Percentiles rank a stretch among this genome's conserved stretches.
Conservation (phyloP, 1,139 yeast species). For the Pichia cactophila region DNA sequence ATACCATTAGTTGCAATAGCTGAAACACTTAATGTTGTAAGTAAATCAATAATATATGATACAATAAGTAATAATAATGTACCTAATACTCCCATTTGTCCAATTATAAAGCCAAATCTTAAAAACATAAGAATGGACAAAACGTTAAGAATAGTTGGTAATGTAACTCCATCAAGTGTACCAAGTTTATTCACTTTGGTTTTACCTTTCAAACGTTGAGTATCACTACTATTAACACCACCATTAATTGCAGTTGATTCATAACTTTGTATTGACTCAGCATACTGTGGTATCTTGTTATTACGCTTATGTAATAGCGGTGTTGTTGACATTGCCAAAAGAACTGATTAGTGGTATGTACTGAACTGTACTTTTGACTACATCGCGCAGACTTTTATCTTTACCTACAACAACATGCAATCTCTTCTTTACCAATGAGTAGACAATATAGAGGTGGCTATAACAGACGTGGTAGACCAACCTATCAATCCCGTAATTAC, state of each 20-base stretch:
- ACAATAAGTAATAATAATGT: conserved; percentile 47
- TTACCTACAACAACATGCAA: too few relatives aligned
- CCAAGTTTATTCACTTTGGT: conserved; percentile 39
- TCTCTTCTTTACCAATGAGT: neutral
- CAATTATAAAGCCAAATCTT: conserved; percentile 71
- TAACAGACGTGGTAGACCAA: neutral
- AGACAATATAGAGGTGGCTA: conserved; percentile 4
- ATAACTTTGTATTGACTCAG: conserved; percentile 6
- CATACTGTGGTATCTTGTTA: neutral
- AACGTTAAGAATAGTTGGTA: conserved; percentile 70
- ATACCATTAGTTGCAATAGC: conserved; percentile 82
- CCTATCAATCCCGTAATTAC: neutral
- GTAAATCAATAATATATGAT: conserved; percentile 57
- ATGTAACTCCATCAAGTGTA: conserved; percentile 71
- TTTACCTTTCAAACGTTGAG: neutral
- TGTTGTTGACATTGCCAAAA: conserved; percentile 4
- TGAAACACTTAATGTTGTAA: conserved; percentile 66
- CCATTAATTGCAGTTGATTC: conserved; percentile 2
- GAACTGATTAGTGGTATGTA: neutral
- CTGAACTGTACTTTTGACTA: too few relatives aligned
- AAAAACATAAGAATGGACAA: conserved; percentile 75
- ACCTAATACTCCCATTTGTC: conserved; percentile 70
- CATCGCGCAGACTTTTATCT: too few relatives aligned
- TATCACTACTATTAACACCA: neutral
- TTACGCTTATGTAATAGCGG: conserved; percentile 4